phyloP scores from a whole-genome alignment of 257 asterid genomes.

The Coffea canephora region DNA sequence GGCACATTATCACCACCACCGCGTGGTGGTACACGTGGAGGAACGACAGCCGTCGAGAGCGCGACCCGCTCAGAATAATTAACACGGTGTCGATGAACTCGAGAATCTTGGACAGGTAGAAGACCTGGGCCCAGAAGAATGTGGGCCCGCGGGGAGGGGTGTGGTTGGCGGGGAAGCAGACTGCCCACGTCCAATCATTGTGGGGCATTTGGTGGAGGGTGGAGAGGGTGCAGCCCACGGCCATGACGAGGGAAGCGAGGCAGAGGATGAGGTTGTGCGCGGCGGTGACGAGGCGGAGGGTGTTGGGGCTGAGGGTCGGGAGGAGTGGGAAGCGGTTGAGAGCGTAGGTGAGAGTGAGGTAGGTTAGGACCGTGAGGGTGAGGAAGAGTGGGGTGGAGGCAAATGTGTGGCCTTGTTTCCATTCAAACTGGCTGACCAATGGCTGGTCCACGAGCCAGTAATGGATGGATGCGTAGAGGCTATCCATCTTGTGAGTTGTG shows the following conservation, averaged over 20 bases:
- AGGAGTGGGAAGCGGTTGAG: slow-evolving; percentile 40
- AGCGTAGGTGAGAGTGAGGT: slow-evolving; percentile 59
- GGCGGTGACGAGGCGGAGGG: slow-evolving; percentile 74
- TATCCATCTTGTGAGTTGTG: slow-evolving; percentile 30
- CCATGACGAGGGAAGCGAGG: slow-evolving; percentile 74
- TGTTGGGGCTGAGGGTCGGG: slow-evolving; percentile 41
- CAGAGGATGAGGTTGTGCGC: slow-evolving; percentile 68
- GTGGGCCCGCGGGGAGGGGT: slow-evolving; percentile 67
- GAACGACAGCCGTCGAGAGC: slow-evolving; percentile 62
- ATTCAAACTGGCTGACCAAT: slow-evolving; percentile 50
- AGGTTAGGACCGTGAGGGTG: slow-evolving; percentile 51
- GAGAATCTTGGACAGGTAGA: slow-evolving; percentile 79
- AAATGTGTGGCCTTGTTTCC: slow-evolving; percentile 54
- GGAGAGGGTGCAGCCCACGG: slow-evolving; percentile 70
- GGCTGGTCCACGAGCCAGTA: slow-evolving; percentile 76
- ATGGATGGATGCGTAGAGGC: slow-evolving; percentile 35
- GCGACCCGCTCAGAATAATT: slow-evolving; percentile 52
- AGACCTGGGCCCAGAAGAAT: slow-evolving; percentile 89
- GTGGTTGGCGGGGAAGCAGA: slow-evolving; percentile 66
- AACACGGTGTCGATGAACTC: slow-evolving; percentile 75
- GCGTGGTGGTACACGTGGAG: slow-evolving; percentile 97
- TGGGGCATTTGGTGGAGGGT: slow-evolving; percentile 50
- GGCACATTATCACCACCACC: slow-evolving; percentile 77
- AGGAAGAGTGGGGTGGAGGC: slow-evolving; percentile 65
- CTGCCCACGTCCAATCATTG: slow-evolving; percentile 48